Evolutionary conservation across 2,329 filamentous ascomycete species (phyloP), one percentile per base, ranked within the genome.

Genomic region (Talaromyces sp.): DNA sequence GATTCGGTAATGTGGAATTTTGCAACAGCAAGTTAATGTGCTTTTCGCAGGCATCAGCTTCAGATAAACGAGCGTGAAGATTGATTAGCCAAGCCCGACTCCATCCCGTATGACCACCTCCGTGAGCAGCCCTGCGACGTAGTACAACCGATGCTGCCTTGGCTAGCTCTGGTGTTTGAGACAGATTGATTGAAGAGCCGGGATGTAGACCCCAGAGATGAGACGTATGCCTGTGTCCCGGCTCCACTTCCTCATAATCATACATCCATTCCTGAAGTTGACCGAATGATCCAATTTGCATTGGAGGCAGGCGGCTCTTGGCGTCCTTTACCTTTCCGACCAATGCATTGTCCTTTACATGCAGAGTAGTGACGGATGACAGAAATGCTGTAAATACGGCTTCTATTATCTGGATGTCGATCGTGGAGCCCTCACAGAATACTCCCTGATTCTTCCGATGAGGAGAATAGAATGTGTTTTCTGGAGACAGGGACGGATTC

Each of bases 171-270:
- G 61, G 50, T 22, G 47, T 62, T n/a, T 33, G 25, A 3, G 33
- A 10, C 2, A 49, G 49, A 9, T 31, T 35, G 0, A 61, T 61
- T 4, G 13, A 35, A n/a, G 61, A 31, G 15, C 61, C 61, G 37
- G 61, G 61, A 45, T 41, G 17, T 43, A 62, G 25, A 1, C 61
- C 61, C 33, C 37, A 62, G 6, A 62, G 25, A 68, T 70, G n/a
- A 75, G 80, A 83, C 9, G 85, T 75, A 62, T 85, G 84, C 0
- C 83, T 76, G 64, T 85, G 82, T 0, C 82, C 82, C 0, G 79
- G 80, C 45, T 84, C 82, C 1, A 74, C 70, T 63, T 79, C 76
- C 22, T 73, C 62, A 54, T 76, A 76, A n/a, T 79, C 76, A 11
- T 72, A 59, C 22, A 68, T 69, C 74, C 75, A 76, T 68, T 76